Evolutionary conservation across 257 asterid species (phyloP), one percentile per base, ranked within the genome.

Genomic region (Petunia axillaris): DNA sequence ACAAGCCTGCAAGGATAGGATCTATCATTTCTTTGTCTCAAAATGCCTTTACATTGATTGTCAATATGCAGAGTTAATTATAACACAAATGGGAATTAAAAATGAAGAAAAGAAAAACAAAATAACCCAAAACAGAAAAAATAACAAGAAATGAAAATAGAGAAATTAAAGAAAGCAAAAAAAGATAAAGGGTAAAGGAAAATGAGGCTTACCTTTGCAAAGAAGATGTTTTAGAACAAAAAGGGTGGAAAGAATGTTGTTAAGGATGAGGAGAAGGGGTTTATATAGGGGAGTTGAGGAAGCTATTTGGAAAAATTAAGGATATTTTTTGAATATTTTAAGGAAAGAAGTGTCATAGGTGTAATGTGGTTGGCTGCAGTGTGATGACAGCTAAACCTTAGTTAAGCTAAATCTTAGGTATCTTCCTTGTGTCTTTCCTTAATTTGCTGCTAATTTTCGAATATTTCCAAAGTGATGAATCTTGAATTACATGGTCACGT

Each of bases 291-390:
- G 2, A 50, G 3, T 6, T 1, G 62, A 48, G 0, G 2, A 73
- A 48, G 0, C 6, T 35, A 25, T 71, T 35, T 35, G 36, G 6
- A 44, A 2, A 35, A 48, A 43, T 41, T 43, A 67, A 64, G 50
- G 73, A 43, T 67, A 4, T 2, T 25, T 71, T 48, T 10, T 9
- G 0, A 71, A 46, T 48, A 48, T 71, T 73, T 73, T 73, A 73
- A 73, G 77, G 25, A 11, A 48, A 71, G 62, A 35, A 48, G 44
- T 71, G 62, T 71, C 62, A 73, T 35, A 5, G 13, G 60, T 73
- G 77, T 71, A 35, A 48, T 2, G 8, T 71, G 77, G 6, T 71
- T 71, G 77, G 77, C 73, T 38, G 35, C 8, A 25, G 9, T 48
- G 3, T 7, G 6, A n/a, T 48, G 77, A 71, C 77, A 71, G 77